These are phyloP conservation scores for Fusarium penzigii DNA, from an alignment of 2,329 filamentous ascomycete species.

Conservation along the genomic window DNA sequence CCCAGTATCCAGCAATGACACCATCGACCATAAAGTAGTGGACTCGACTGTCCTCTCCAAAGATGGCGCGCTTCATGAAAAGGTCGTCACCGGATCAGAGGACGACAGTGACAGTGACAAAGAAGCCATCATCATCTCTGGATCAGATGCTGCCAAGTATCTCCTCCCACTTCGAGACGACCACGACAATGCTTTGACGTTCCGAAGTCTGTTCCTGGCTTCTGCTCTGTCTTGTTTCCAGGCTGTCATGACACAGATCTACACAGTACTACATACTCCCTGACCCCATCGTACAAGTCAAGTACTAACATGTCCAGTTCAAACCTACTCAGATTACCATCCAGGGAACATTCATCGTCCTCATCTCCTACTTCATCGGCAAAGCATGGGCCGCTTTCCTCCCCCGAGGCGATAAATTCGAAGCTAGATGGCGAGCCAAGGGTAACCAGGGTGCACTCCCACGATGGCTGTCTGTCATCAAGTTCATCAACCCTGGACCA, in stretches of 20 bases:
- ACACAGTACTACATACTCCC: conserved; percentile 40
- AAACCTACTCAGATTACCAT: conserved; percentile 52
- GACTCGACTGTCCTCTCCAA: not conserved
- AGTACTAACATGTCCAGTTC: conserved; percentile 40
- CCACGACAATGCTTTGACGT: conserved; percentile 50
- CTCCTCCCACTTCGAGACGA: conserved; percentile 56
- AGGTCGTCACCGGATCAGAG: conserved; percentile 4
- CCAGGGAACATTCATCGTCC: conserved; percentile 56
- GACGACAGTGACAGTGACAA: conserved; percentile 37
- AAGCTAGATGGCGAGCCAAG: conserved; percentile 47
- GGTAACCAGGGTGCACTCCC: conserved; percentile 45
- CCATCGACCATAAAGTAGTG: conserved; percentile 15
- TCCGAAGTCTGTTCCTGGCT: conserved; percentile 53
- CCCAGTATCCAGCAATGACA: conserved; percentile 10
- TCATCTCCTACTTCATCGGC: conserved; percentile 58
- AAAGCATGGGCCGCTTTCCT: conserved; percentile 39
- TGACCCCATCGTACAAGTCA: not conserved
- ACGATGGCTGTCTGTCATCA: conserved; percentile 39
- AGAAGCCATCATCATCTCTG: conserved; percentile 51
- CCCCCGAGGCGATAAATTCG: conserved; percentile 52
- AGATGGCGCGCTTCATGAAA: not conserved
- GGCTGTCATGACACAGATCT: conserved; percentile 57
- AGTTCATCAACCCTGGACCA: conserved; percentile 51
- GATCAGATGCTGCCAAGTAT: conserved; percentile 50
- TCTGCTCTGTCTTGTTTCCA: conserved; percentile 53